Evolutionary conservation across 306 rosid species (phyloP).

Genomic region (Begonia loranthoides): DNA sequence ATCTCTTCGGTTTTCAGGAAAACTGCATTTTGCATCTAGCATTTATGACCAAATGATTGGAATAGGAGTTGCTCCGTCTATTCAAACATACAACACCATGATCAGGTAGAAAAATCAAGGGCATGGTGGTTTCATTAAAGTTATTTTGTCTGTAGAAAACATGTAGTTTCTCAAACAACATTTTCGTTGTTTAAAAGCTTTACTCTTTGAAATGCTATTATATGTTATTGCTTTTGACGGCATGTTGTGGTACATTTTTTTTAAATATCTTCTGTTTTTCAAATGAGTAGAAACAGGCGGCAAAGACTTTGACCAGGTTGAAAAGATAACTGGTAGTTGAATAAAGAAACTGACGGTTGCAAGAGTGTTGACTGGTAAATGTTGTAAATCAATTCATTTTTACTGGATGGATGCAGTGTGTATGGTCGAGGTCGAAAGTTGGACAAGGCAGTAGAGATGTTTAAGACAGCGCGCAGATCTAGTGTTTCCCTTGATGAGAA

Average conservation of each 20-base stretch:
- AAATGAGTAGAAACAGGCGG: too few relatives aligned
- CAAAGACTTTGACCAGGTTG: too few relatives aligned
- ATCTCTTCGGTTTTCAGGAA: constrained; percentile 29
- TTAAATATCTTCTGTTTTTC: too few relatives aligned
- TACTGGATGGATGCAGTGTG: constrained; percentile 40
- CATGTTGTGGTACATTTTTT: too few relatives aligned
- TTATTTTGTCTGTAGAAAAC: not conserved
- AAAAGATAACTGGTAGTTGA: too few relatives aligned
- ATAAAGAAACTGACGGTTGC: constrained; percentile 2
- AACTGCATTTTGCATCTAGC: constrained; percentile 52
- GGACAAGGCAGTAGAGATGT: constrained; percentile 65
- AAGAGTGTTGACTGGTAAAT: not conserved
- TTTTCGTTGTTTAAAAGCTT: too few relatives aligned
- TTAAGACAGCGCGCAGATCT: constrained; percentile 40
- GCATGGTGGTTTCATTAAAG: constrained; percentile 1
- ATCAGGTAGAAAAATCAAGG: constrained; percentile 42
- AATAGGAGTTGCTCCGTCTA: constrained; percentile 49
- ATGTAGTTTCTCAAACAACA: too few relatives aligned
- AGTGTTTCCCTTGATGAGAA: constrained; percentile 55
- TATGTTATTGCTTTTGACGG: too few relatives aligned
- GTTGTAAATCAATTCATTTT: constrained; percentile 9
- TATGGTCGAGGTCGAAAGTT: constrained; percentile 71
- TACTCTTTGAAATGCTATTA: too few relatives aligned
- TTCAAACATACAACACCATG: constrained; percentile 87
- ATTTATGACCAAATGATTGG: constrained; percentile 63